Conservation (phyloP, 1,284 basidiomycete genomes). For the Naganishia albida region DNA sequence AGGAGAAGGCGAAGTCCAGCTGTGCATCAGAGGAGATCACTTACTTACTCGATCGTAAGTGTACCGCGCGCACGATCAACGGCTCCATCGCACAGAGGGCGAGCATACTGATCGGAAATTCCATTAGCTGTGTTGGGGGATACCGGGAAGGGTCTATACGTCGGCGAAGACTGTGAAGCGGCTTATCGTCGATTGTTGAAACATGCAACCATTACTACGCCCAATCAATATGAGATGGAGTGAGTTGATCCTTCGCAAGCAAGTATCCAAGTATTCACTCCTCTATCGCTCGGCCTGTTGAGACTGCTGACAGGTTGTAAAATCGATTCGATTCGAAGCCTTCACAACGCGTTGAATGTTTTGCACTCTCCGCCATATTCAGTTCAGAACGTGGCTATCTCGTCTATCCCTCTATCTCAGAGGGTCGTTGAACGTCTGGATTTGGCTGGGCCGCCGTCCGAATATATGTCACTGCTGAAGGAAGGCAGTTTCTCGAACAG, state of each 20-base stretch:
- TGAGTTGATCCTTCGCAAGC: constrained; percentile 54
- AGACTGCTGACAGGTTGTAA: constrained; percentile 73
- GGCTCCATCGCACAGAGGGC: not conserved
- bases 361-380: constrained; percentile 69
- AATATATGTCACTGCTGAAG: constrained; percentile 42
- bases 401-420: constrained; percentile 66
- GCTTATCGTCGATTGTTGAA: constrained; percentile 78
- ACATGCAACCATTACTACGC: constrained; percentile 85
- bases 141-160: constrained; percentile 76
- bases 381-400: constrained; percentile 86
- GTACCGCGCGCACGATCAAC: not conserved
- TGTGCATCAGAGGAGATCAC: constrained; percentile 61
- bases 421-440: constrained; percentile 40
- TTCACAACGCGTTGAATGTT: constrained; percentile 68
- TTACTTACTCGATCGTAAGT: constrained; percentile 87
- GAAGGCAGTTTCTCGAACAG: constrained; percentile 5
- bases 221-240: constrained; percentile 98
- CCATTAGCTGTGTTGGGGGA: constrained; percentile 81
- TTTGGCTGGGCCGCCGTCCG: constrained; percentile 46
- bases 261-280: not conserved
- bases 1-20: constrained; percentile 13
- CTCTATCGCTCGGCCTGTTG: constrained; percentile 4
- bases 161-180: constrained; percentile 81
- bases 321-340: constrained; percentile 66
- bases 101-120: not conserved